These are phyloP conservation scores for Physcomitrellopsis africana DNA, from an alignment of 225 moss, liverwort and hornwort genomes.

Conservation along the genomic window DNA sequence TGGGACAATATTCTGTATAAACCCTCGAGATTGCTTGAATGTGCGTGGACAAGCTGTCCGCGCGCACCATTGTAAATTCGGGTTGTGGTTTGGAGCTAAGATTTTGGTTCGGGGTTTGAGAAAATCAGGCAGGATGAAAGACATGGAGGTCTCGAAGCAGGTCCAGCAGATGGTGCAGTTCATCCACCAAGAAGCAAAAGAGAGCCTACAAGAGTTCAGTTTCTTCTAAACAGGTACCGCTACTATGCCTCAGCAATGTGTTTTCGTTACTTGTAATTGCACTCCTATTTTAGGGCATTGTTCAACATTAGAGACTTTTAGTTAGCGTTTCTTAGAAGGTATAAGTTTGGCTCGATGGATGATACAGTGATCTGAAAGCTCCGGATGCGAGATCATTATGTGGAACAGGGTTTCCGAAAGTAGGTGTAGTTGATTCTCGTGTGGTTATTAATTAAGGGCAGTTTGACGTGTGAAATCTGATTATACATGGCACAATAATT, in stretches of 20 bases:
- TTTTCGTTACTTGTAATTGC: background rate
- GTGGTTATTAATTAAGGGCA: background rate
- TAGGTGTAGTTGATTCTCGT: background rate
- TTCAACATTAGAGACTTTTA: background rate
- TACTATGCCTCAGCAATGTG: background rate
- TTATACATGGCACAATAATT: background rate
- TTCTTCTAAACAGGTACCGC: constrained; percentile 43
- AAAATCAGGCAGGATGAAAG: constrained; percentile 48
- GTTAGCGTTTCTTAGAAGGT: background rate
- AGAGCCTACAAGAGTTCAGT: constrained; percentile 63
- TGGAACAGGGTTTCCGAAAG: background rate
- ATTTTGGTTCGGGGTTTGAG: background rate
- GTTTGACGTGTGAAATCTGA: background rate
- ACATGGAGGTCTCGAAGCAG: constrained; percentile 59
- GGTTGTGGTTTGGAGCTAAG: background rate
- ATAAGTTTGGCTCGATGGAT: constrained; percentile 17
- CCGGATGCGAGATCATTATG: background rate
- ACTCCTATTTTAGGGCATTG: background rate
- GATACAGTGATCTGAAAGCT: background rate
- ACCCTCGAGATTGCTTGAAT: background rate
- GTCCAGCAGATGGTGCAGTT: constrained; percentile 74
- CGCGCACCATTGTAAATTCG: background rate
- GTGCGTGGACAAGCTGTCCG: background rate
- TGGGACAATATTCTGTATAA: background rate
- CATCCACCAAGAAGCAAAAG: constrained; percentile 71